These are phyloP conservation scores for Mucor racemosus DNA, from an alignment of 371 early-diverging fungal genomes.

Conservation along the genomic window DNA sequence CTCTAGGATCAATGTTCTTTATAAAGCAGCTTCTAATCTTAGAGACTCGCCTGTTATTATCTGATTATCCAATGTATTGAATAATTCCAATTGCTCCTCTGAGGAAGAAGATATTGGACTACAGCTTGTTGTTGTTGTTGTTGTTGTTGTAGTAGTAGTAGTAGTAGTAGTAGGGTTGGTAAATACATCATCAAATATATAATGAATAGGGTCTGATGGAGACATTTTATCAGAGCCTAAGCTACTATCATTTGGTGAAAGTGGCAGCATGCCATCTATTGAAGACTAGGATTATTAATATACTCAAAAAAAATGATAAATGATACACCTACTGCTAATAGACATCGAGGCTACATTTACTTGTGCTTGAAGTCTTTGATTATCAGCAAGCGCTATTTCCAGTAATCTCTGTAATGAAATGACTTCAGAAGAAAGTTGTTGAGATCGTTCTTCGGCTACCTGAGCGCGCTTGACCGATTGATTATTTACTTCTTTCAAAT, in stretches of 20 bases:
- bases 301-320: background rate
- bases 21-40: background rate
- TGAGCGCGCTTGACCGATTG: slow-evolving; percentile 7
- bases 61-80: background rate
- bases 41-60: slow-evolving; percentile 19
- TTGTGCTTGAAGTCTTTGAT: background rate
- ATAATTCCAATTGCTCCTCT: background rate
- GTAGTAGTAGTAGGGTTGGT: background rate
- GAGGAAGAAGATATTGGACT: background rate
- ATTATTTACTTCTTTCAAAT: slow-evolving; percentile 4
- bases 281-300: no score
- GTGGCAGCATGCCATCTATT: background rate
- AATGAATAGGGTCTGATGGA: background rate
- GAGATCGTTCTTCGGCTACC: slow-evolving; percentile 14
- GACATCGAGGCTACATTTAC: no score
- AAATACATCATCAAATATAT: background rate
- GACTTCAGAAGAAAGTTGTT: slow-evolving; percentile 5
- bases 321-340: background rate
- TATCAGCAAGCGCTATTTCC: background rate
- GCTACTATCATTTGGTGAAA: background rate
- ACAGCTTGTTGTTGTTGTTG: no score
- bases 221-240: background rate
- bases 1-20: slow-evolving; percentile 20
- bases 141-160: no score
- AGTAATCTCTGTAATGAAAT: slow-evolving; percentile 9